Percentiles rank a stretch among this genome's conserved stretches.
Conservation (phyloP, 2,329 filamentous ascomycete genomes). For the Beauveria sp. region DNA sequence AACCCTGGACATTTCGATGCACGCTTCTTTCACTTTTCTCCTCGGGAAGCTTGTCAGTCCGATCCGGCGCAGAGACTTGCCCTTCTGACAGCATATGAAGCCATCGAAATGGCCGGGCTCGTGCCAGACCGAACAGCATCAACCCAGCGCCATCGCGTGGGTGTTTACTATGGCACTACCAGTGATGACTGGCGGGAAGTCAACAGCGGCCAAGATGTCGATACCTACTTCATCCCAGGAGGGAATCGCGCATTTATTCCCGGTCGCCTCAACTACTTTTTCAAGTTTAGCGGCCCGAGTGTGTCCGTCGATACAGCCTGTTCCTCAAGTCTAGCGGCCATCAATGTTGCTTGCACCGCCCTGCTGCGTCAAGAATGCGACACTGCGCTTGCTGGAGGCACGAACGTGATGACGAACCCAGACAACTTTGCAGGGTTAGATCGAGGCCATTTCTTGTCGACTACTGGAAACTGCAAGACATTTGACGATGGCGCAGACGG, state of each 20-base stretch:
- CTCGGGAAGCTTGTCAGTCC: conserved; percentile 56
- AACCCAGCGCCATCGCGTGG: conserved; percentile 52
- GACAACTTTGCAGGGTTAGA: conserved; percentile 58
- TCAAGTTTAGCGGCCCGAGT: conserved; percentile 67
- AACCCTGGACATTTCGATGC: conserved; percentile 66
- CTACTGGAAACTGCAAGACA: conserved; percentile 32
- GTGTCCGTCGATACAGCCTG: conserved; percentile 72
- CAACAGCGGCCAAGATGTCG: conserved; percentile 59
- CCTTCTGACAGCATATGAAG: conserved; percentile 67
- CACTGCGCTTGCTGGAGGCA: conserved; percentile 55
- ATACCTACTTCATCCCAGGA: conserved; percentile 45
- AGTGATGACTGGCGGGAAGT: conserved; percentile 73
- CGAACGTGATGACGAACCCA: conserved; percentile 59
- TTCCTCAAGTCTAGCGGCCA: conserved; percentile 65
- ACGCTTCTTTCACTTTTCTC: conserved; percentile 73
- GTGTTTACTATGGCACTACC: conserved; percentile 68
- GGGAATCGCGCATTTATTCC: conserved; percentile 32
- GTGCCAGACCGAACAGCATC: conserved; percentile 60
- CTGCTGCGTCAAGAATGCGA: conserved; percentile 57
- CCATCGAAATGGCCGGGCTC: conserved; percentile 59
- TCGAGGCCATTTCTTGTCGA: conserved; percentile 57
- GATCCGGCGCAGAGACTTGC: conserved; percentile 69
- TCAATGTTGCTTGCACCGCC: conserved; percentile 38
- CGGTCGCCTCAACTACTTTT: conserved; percentile 68
- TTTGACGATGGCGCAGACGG: conserved; percentile 53